Evolutionary conservation across 2,329 filamentous ascomycete genomes (phyloP), one percentile per base, ranked within the genome.

Genomic region (Diplodia seriata): DNA sequence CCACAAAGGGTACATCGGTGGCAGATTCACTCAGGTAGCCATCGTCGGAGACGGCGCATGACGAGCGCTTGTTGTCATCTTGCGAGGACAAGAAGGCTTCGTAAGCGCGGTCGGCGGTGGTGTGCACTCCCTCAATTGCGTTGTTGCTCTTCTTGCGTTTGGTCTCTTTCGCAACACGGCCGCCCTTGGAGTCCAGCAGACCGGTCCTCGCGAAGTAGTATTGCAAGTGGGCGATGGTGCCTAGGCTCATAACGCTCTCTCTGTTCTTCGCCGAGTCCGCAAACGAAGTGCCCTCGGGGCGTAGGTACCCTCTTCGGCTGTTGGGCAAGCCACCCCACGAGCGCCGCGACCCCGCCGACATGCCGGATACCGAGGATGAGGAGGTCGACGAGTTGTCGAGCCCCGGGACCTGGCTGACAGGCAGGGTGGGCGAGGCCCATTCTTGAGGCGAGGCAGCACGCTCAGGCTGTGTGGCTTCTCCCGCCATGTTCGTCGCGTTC

Each of bases 181-280:
- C 95, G 43, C 94, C 94, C 77, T 97, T 97, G 68, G 94, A 93
- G 76, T 99, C 95, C 62, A 99, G 82, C 71, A 99, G 81, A 6
- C 95, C 95, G 0, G 95, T 99, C 69, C 95, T 86, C 43, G 95
- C 94, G 82, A 99, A 99, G 81, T 98, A 99, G 81, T 98, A 97
- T 80, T 99, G 95, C 75, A 99, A 84, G 81, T 99, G 95, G 67
- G 94, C 93, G 74, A 99, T 99, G 79, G 94, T 97, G 66, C 95
- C 95, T 70, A 99, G 82, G 76, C 93, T 97, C 87, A 98, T 90
- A 71, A 99, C 95, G 76, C 94, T 97, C 78, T 99, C 94, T 70
- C 95, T 87, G 62, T 93, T 93, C 76, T 89, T 89, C 56, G 95
- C 95, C 68, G 94, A 97, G 69, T 91, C 91, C 31, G 95, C 92